Conservation (phyloP, 345 rosid species). For the Citrus reticulata region DNA sequence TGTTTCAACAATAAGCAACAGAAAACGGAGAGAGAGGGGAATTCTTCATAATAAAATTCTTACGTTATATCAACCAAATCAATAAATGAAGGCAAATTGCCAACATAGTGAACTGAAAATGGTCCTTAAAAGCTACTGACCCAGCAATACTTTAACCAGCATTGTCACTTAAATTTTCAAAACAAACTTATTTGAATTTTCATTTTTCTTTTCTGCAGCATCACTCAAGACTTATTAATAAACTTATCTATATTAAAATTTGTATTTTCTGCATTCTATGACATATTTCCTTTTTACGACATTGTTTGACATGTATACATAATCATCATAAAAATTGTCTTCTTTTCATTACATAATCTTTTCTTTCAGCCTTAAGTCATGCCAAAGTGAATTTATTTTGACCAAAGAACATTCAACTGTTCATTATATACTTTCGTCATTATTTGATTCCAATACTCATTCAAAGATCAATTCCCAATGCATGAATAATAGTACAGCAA, state of each 20-base stretch:
- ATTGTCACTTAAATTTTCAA: background rate
- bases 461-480: background rate
- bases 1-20: background rate
- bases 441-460: background rate
- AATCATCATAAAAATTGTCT: background rate
- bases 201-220: background rate
- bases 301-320: background rate
- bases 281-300: background rate
- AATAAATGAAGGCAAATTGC: background rate
- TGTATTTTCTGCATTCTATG: background rate
- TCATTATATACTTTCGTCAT: background rate
- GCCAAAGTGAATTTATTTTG: background rate
- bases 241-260: background rate
- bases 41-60: background rate
- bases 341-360: background rate
- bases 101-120: background rate
- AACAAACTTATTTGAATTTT: background rate
- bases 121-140: background rate
- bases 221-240: too few relatives aligned
- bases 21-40: background rate
- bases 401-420: background rate
- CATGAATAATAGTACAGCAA: background rate
- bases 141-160: background rate
- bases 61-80: background rate
- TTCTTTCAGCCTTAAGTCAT: background rate